phyloP scores from a whole-genome alignment of 495 filamentous ascomycete genomes.

The Aspergillus cristatus region DNA sequence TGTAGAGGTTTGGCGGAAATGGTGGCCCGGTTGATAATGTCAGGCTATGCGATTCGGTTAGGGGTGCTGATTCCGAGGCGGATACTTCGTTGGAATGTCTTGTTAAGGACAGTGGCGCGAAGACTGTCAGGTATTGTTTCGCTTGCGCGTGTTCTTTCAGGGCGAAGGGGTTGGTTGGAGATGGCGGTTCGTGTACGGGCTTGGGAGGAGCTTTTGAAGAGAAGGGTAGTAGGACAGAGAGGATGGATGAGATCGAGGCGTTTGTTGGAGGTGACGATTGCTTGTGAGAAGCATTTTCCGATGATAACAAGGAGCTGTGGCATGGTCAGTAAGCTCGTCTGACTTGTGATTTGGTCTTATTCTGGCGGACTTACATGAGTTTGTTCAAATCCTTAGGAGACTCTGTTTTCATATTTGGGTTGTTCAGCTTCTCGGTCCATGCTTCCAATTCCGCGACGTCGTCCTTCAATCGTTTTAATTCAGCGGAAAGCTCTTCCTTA shows the following conservation, averaged over 20 bases:
- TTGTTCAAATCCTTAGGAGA: slow-evolving; percentile 16
- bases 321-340: slow-evolving; percentile 10
- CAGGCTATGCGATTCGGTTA: slow-evolving; percentile 30
- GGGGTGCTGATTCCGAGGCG: slow-evolving; percentile 4
- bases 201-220: slow-evolving; percentile 21
- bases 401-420: slow-evolving; percentile 12
- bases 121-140: slow-evolving; percentile 26
- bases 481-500: slow-evolving; percentile 20
- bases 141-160: slow-evolving; percentile 20
- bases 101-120: slow-evolving; percentile 28
- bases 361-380: slow-evolving; percentile 23
- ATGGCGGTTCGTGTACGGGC: slow-evolving; percentile 12
- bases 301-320: slow-evolving; percentile 17
- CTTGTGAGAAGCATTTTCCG: slow-evolving; percentile 16
- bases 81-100: slow-evolving; percentile 17
- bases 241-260: slow-evolving; percentile 27
- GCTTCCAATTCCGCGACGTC: slow-evolving; percentile 30
- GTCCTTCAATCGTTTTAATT: slow-evolving; percentile 24
- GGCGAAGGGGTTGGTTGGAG: slow-evolving; percentile 29
- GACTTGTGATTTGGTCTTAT: no score
- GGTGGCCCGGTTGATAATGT: slow-evolving; percentile 27
- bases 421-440: slow-evolving; percentile 18
- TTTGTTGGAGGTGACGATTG: slow-evolving; percentile 6
- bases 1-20: slow-evolving; percentile 29
- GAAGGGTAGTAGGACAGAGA: slow-evolving; percentile 34